These are phyloP conservation scores for Hanseniaspora taiwanica DNA, from an alignment of 805 yeast species.

Conservation along the genomic window DNA sequence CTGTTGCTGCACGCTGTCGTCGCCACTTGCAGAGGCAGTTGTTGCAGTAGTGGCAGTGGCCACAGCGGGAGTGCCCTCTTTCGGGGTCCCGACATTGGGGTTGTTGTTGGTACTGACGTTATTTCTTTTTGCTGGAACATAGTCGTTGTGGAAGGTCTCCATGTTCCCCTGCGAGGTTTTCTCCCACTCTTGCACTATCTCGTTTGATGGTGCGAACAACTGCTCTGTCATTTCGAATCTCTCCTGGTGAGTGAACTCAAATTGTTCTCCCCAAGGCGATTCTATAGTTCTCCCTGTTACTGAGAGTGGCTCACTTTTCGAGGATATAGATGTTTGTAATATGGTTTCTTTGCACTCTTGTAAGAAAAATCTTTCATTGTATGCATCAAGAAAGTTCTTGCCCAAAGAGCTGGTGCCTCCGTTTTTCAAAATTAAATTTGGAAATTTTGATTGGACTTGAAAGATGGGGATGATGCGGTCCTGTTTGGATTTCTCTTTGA, in stretches of 20 bases:
- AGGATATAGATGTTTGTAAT: conserved; percentile 31
- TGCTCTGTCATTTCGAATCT: conserved; percentile 56
- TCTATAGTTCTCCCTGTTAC: conserved; percentile 42
- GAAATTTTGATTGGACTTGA: conserved; percentile 19
- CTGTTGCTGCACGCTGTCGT: conserved; percentile 15
- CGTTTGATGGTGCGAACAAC: conserved; percentile 51
- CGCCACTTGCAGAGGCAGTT: conserved; percentile 13
- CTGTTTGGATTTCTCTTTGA: conserved; percentile 16
- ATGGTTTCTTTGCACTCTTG: conserved; percentile 69
- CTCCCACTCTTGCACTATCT: conserved; percentile 23
- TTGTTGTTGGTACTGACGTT: conserved; percentile 23
- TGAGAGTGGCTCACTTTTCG: conserved; percentile 16
- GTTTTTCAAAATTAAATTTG: conserved; percentile 16
- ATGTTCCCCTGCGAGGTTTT: conserved; percentile 42
- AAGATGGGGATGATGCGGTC: conserved; percentile 22
- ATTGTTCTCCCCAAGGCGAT: conserved; percentile 60
- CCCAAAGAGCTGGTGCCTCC: conserved; percentile 5
- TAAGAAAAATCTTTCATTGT: conserved; percentile 36
- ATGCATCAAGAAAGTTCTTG: conserved; percentile 37
- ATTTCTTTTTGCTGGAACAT: conserved; percentile 58
- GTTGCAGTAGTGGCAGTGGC: conserved; percentile 11
- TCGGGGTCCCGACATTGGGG: conserved; percentile 15
- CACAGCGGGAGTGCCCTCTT: conserved; percentile 11
- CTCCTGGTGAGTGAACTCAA: conserved; percentile 43
- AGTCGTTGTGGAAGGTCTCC: conserved; percentile 42